A percentile compares a stretch with the other conserved stretches of the same genome.
Evolutionary conservation across 2,329 filamentous ascomycete species (phyloP).

Genomic region (Ophiostoma sp.): DNA sequence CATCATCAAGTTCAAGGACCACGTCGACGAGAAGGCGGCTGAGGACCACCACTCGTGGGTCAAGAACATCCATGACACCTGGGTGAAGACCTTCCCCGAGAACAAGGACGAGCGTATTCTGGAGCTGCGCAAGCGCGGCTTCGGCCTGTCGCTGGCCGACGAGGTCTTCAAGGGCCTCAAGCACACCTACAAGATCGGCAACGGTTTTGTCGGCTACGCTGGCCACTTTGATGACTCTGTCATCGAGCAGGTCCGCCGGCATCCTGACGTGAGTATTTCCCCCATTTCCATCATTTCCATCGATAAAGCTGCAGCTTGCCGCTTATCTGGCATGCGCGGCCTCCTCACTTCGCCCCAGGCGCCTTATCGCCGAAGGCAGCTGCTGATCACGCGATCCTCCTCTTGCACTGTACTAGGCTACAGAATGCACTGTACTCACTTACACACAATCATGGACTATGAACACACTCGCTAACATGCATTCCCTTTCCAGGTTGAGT

Average conservation of each 20-base stretch:
- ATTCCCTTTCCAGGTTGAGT: constrained; percentile 73
- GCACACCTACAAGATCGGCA: constrained; percentile 93
- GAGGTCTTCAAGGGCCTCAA: constrained; percentile 82
- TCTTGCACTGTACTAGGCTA: constrained; percentile 7
- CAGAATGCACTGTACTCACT: background rate
- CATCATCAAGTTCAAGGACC: constrained; percentile 99
- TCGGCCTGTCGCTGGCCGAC: constrained; percentile 65
- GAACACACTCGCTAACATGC: background rate
- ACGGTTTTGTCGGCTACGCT: constrained; percentile 82
- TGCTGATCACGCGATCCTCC: constrained; percentile 24
- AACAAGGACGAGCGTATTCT: constrained; percentile 65
- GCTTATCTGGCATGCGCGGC: constrained; percentile 5
- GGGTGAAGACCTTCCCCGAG: constrained; percentile 40
- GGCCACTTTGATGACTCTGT: constrained; percentile 93
- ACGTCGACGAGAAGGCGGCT: constrained; percentile 72
- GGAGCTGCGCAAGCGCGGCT: constrained; percentile 88
- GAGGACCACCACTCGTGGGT: constrained; percentile 87
- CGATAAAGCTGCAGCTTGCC: constrained; percentile 20
- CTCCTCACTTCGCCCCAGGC: background rate
- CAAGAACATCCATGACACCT: constrained; percentile 69
- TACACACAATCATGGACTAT: background rate
- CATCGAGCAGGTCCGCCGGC: constrained; percentile 89
- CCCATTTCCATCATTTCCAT: background rate
- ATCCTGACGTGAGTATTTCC: constrained; percentile 84
- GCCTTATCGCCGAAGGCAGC: constrained; percentile 23